Conservation (phyloP, 2,329 filamentous ascomycete genomes). For the Cyclaneusma minus region DNA sequence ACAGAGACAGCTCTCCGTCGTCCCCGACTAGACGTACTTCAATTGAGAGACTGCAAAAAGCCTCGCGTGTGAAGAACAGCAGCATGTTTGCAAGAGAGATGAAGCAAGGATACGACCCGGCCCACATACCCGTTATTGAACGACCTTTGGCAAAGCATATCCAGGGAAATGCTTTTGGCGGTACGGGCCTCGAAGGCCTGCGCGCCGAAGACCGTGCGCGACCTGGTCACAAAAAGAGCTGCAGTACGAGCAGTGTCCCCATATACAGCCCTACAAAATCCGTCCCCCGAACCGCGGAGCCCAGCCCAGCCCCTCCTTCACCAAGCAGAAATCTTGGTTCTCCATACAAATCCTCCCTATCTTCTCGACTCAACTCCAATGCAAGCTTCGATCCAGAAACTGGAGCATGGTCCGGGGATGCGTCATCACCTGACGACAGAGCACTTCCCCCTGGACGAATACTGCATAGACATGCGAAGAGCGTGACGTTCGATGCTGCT, state of each 20-base stretch:
- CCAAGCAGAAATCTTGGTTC: slow-evolving; percentile 60
- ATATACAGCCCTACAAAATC: slow-evolving; percentile 37
- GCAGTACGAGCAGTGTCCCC: slow-evolving; percentile 47
- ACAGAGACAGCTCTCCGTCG: slow-evolving; percentile 41
- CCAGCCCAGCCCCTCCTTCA: slow-evolving; percentile 22
- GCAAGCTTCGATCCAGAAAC: slow-evolving; percentile 52
- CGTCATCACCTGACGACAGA: slow-evolving; percentile 40
- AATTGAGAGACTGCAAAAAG: slow-evolving; percentile 88
- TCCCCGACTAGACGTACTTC: slow-evolving; percentile 72
- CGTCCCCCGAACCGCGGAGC: slow-evolving; percentile 2
- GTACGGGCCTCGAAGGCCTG: slow-evolving; percentile 36
- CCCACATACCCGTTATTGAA: slow-evolving; percentile 62
- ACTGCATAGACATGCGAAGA: slow-evolving; percentile 79
- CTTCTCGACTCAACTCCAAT: slow-evolving; percentile 45
- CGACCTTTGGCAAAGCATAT: slow-evolving; percentile 61
- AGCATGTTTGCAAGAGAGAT: slow-evolving; percentile 90
- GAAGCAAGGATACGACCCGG: slow-evolving; percentile 83
- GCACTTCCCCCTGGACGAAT: slow-evolving; percentile 48
- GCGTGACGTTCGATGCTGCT: slow-evolving; percentile 88
- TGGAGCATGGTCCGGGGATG: slow-evolving; percentile 51
- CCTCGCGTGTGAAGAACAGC: slow-evolving; percentile 94
- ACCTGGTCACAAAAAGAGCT: slow-evolving; percentile 29
- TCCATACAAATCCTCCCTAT: slow-evolving; percentile 81
- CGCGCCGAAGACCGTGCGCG: slow-evolving; percentile 31
- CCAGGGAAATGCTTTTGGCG: slow-evolving; percentile 55